These are phyloP conservation scores for Avena atlantica DNA, from an alignment of 176 grass and related monocot species.

Conservation along the genomic window DNA sequence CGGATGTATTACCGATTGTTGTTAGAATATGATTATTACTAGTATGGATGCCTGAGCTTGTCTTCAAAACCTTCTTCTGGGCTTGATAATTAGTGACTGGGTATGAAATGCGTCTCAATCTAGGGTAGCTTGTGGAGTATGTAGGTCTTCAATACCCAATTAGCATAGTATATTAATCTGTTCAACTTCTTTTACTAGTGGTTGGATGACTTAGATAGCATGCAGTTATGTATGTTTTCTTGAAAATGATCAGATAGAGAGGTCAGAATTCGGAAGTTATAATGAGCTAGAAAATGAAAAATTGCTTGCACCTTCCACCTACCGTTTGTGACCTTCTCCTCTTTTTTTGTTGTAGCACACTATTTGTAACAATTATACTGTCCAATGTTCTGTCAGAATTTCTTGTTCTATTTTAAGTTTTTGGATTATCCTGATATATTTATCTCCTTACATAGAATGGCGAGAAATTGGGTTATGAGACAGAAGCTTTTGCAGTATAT, in stretches of 20 bases:
- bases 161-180: not conserved
- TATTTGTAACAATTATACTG: not conserved
- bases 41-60: not conserved
- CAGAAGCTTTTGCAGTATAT: constrained; percentile 92
- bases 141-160: not conserved
- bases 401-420: not conserved
- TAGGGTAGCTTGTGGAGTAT: constrained; percentile 33
- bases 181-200: constrained; percentile 13
- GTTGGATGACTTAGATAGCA: not conserved
- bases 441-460: constrained; percentile 60
- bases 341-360: not conserved
- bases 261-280: not conserved
- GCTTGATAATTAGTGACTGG: not conserved
- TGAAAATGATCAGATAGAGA: not conserved
- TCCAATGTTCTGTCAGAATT: not conserved
- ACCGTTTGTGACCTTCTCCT: not conserved
- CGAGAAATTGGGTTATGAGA: constrained; percentile 94
- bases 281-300: constrained; percentile 17
- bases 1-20: no score
- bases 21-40: no score
- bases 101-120: not conserved
- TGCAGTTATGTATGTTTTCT: constrained; percentile 16
- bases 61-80: not conserved
- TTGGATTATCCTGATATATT: constrained; percentile 38
- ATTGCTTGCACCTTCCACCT: not conserved